Base-by-base conservation (phyloP, 495 filamentous ascomycete genomes). In the Lentithecium fluviatile region DNA sequence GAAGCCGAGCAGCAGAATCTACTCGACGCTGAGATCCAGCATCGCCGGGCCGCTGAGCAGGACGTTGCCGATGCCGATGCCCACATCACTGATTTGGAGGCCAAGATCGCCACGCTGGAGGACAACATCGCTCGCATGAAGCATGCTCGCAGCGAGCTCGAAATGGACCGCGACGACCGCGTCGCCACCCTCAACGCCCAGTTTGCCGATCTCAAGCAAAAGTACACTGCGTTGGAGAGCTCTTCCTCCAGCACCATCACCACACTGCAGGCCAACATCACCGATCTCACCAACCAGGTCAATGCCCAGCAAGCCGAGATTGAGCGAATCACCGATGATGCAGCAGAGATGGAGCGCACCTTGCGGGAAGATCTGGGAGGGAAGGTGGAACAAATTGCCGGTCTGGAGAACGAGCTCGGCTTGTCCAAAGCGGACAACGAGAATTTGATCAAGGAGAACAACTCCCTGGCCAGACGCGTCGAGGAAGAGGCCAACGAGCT, bases 281-380 rank as follows among this genome's bases (percentile, higher is more conserved):
- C n/a, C 0, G 65, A 58, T 6, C 52, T 69, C 1, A 65, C 61
- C 20, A 60, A 66, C 13, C 42, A 64, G 13, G 58, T 66, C 6
- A 51, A 38, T 26, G 50, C 58, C 25, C 66, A 40, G 10, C 52
- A 64, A 13, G 43, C 46, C 17, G 55, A 42, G 13, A 71, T 69
- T 49, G 8, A 45, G 0, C 51, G 54, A 2, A 54, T 73, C 0
- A 42, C 69, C 38, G 34, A 38, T 2, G 38, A 64, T 26, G 55
- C 69, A 23, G 54, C n/a, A n/a, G 52, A 56, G 8, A 42, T 57
- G 17, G 64, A 64, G 25, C 19, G 66, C 60, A 49, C 46, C 25
- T 20, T 53, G 36, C 12, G 42, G 21, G 29, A 20, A 6, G 47
- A 58, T 4, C 40, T 70, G 15, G 62, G 21, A 5, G 52, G 58